These are phyloP conservation scores for Euptelea pleiosperma DNA, from an alignment of 164 flowering plant genomes.

Conservation along the genomic window DNA sequence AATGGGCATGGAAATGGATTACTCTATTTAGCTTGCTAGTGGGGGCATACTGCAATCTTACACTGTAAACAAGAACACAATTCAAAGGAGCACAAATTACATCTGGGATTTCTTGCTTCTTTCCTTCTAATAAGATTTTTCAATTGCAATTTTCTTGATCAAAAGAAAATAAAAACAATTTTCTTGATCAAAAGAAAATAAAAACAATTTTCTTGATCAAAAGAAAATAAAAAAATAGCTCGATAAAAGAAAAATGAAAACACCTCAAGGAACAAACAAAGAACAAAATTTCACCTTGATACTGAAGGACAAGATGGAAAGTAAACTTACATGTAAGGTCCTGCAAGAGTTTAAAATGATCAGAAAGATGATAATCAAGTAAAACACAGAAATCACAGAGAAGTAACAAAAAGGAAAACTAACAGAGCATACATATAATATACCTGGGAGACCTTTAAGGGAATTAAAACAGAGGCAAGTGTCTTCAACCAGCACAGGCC, in stretches of 20 bases:
- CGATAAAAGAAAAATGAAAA: background rate
- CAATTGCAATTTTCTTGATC: too few species aligned
- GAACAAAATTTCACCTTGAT: constrained; percentile 9
- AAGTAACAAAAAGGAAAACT: background rate
- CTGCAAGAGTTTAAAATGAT: constrained; percentile 42
- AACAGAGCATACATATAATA: background rate
- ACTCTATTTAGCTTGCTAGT: background rate
- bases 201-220: too few species aligned
- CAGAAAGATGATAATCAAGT: background rate
- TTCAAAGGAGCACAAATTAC: too few species aligned
- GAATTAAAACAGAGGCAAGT: constrained; percentile 97
- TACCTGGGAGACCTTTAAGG: constrained; percentile 89
- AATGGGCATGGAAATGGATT: background rate
- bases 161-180: too few species aligned
- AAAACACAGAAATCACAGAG: background rate
- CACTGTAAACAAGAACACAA: too few species aligned
- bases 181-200: too few species aligned
- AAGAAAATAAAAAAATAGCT: too few species aligned
- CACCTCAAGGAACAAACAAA: constrained; percentile 6
- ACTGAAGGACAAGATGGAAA: constrained; percentile 3
- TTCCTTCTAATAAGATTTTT: too few species aligned
- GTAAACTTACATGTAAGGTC: constrained; percentile 88
- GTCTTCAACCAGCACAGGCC: constrained; percentile 94
- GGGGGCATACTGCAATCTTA: too few species aligned
- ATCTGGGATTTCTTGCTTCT: too few species aligned